Conservation (phyloP, 257 asterid genomes). For the Ligustrum vulgare region DNA sequence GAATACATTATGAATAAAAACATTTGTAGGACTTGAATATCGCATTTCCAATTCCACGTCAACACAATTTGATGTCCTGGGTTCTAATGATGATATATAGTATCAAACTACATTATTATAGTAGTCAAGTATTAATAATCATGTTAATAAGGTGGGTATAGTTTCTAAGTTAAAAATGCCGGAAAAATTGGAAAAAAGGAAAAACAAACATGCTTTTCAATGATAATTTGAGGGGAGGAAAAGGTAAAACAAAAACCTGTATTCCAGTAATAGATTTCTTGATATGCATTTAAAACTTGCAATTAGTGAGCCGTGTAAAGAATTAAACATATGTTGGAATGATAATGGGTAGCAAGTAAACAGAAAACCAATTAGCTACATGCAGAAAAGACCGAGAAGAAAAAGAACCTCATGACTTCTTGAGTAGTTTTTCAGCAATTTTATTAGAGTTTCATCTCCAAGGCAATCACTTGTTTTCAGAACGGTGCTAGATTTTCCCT, state of each 20-base stretch:
- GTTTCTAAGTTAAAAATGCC: no score
- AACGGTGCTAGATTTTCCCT: conserved; percentile 34
- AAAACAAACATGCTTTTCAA: conserved; percentile 13
- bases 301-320: conserved; percentile 12
- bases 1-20: no score
- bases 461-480: conserved; percentile 93
- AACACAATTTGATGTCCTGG: no score
- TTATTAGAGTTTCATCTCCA: conserved; percentile 84
- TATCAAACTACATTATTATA: no score
- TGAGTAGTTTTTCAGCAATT: conserved; percentile 75
- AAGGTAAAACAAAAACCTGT: conserved; percentile 52
- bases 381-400: not conserved
- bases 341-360: no score
- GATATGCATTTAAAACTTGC: conserved; percentile 51
- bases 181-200: no score
- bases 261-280: conserved; percentile 95
- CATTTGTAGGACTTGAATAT: no score
- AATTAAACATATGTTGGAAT: not conserved
- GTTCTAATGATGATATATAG: no score
- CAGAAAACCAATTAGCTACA: no score
- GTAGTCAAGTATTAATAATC: no score
- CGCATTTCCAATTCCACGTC: no score
- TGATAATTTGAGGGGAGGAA: not conserved
- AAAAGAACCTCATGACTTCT: conserved; percentile 63
- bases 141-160: no score